Conservation (phyloP, 257 asterid genomes). For the Solanum neorickii region DNA sequence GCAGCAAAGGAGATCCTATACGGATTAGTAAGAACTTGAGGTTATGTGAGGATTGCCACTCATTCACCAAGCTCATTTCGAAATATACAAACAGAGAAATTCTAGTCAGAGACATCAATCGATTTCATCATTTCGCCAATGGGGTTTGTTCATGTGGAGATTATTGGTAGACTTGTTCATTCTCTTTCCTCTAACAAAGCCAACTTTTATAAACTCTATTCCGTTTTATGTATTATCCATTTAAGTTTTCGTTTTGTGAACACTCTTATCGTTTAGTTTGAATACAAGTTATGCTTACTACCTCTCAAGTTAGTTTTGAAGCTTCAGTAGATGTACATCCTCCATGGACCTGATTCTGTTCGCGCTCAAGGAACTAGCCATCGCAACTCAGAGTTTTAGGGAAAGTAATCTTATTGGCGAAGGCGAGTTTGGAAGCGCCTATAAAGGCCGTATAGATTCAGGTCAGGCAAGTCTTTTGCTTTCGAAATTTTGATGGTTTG, state of each 20-base stretch:
- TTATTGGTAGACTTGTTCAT: constrained; percentile 44
- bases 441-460: constrained; percentile 56
- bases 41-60: constrained; percentile 83
- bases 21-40: constrained; percentile 83
- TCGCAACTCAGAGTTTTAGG: constrained; percentile 62
- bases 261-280: no score
- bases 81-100: constrained; percentile 49
- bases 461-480: constrained; percentile 24
- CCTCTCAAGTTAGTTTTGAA: no score
- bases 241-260: no score
- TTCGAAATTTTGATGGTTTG: no score
- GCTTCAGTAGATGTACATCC: no score
- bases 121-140: constrained; percentile 62
- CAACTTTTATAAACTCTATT: not conserved
- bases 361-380: constrained; percentile 65
- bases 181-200: not conserved
- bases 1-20: constrained; percentile 59
- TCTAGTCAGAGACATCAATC: constrained; percentile 66
- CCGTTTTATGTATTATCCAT: not conserved
- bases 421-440: constrained; percentile 85
- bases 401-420: constrained; percentile 71
- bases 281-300: no score
- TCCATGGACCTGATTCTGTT: constrained; percentile 4
- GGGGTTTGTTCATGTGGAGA: constrained; percentile 81
- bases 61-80: constrained; percentile 65